A percentile compares a stretch with the other conserved stretches of the same genome.
Conservation (phyloP, 768 basidiomycete species). For the Mycena pura region DNA sequence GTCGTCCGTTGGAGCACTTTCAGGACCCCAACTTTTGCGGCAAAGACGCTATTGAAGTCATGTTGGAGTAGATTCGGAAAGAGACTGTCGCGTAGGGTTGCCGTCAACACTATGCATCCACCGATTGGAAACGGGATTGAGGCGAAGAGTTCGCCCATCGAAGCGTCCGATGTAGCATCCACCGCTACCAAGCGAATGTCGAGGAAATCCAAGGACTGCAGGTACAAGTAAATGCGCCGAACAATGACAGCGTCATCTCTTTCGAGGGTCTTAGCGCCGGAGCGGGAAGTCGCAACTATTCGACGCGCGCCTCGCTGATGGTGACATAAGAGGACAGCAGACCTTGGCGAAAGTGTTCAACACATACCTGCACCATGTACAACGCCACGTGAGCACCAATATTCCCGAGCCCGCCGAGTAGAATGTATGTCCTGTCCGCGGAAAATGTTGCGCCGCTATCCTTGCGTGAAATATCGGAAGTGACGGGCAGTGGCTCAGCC, state of each 20-base stretch:
- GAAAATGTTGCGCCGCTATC: slow-evolving; percentile 29
- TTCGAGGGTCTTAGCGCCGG: slow-evolving; percentile 35
- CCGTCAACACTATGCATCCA: slow-evolving; percentile 42
- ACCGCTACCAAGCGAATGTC: slow-evolving; percentile 35
- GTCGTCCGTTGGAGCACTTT: slow-evolving; percentile 33
- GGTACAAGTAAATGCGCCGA: slow-evolving; percentile 34
- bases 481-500: no score
- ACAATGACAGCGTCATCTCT: slow-evolving; percentile 32
- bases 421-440: slow-evolving; percentile 40
- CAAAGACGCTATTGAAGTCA: slow-evolving; percentile 34
- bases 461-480: neutral
- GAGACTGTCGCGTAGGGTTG: slow-evolving; percentile 37
- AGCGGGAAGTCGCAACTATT: slow-evolving; percentile 45
- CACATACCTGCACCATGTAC: slow-evolving; percentile 49
- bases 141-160: slow-evolving; percentile 29
- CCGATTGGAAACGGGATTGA: slow-evolving; percentile 31
- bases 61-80: slow-evolving; percentile 39
- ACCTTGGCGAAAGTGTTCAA: neutral
- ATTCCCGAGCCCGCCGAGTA: slow-evolving; percentile 47
- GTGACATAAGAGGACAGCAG: neutral
- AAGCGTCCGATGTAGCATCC: slow-evolving; percentile 34
- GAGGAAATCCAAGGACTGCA: slow-evolving; percentile 35
- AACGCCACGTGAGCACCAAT: slow-evolving; percentile 44
- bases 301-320: slow-evolving; percentile 43
- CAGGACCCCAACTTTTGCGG: slow-evolving; percentile 39